These are phyloP conservation scores for Pestalotiopsis sp. DNA, from an alignment of 2,329 filamentous ascomycete genomes.

Conservation along the genomic window DNA sequence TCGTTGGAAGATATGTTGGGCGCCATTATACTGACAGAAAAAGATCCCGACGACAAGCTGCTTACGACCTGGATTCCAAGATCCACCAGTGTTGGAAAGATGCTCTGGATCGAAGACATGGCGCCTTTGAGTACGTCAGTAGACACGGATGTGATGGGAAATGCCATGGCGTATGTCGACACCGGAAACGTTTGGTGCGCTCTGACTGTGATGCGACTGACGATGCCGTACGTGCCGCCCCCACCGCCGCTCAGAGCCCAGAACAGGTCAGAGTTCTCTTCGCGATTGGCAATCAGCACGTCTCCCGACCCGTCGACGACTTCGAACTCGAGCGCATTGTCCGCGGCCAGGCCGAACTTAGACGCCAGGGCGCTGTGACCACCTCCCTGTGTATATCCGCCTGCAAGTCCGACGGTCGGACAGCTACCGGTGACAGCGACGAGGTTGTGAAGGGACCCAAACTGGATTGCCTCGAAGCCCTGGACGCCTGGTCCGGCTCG, in stretches of 20 bases:
- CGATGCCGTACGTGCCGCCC: slow-evolving; percentile 57
- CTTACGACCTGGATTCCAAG: neutral
- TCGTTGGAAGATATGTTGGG: neutral
- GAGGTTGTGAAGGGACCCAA: slow-evolving; percentile 22
- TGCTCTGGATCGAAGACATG: neutral
- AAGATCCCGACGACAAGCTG: neutral
- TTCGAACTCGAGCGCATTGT: slow-evolving; percentile 36
- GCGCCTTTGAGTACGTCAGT: neutral
- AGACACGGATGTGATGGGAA: neutral
- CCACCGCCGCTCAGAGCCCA: slow-evolving; percentile 55
- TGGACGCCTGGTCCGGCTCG: slow-evolving; percentile 26
- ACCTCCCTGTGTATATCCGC: slow-evolving; percentile 50
- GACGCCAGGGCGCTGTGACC: slow-evolving; percentile 41
- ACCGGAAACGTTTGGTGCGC: slow-evolving; percentile 30
- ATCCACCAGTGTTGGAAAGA: neutral
- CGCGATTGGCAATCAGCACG: slow-evolving; percentile 37
- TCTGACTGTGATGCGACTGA: slow-evolving; percentile 48
- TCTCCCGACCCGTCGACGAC: slow-evolving; percentile 17
- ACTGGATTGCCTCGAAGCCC: slow-evolving; percentile 20
- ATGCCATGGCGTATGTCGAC: neutral
- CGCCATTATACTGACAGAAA: neutral
- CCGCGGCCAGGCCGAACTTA: slow-evolving; percentile 45
- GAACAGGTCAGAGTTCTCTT: slow-evolving; percentile 49
- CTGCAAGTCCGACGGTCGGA: slow-evolving; percentile 41
- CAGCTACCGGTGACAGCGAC: slow-evolving; percentile 40